Conservation (phyloP, 768 basidiomycete species). For the Lactarius indigo region DNA sequence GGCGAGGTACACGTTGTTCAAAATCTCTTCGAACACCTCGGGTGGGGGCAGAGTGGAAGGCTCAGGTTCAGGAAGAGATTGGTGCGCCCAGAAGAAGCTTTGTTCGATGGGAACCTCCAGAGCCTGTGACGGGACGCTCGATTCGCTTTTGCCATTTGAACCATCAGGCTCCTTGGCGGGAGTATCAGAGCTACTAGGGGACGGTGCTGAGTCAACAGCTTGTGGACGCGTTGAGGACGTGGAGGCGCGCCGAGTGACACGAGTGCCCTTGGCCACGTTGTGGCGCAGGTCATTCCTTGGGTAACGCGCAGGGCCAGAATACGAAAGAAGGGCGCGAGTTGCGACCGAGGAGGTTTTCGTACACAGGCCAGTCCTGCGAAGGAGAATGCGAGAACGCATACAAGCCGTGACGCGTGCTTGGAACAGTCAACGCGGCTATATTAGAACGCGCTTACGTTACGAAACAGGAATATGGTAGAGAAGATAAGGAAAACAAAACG, state of each 20-base stretch:
- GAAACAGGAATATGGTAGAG: too few species aligned
- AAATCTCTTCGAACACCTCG: constrained; percentile 70
- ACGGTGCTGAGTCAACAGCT: constrained; percentile 21
- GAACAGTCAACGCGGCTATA: neutral
- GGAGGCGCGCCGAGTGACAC: constrained; percentile 31
- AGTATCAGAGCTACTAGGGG: constrained; percentile 1
- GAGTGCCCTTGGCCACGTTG: constrained; percentile 25
- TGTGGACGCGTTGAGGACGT: constrained; percentile 34
- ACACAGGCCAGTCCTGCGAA: constrained; percentile 35
- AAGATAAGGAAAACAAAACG: neutral
- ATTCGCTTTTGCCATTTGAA: constrained; percentile 25
- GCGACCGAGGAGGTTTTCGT: constrained; percentile 30
- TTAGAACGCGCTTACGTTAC: neutral
- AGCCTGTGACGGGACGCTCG: constrained; percentile 30
- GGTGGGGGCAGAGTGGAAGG: constrained; percentile 56
- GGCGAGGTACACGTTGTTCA: constrained; percentile 71
- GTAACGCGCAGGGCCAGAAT: constrained; percentile 31
- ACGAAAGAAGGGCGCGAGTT: constrained; percentile 32
- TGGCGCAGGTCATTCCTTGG: constrained; percentile 32
- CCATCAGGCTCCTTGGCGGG: constrained; percentile 11
- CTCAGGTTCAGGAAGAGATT: constrained; percentile 34
- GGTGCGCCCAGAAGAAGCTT: constrained; percentile 61
- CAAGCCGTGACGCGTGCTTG: constrained; percentile 17
- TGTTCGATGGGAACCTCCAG: constrained; percentile 53
- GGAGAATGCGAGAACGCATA: constrained; percentile 39